Conservation (phyloP, 441 rosid genomes). For the Manihot esculenta region DNA sequence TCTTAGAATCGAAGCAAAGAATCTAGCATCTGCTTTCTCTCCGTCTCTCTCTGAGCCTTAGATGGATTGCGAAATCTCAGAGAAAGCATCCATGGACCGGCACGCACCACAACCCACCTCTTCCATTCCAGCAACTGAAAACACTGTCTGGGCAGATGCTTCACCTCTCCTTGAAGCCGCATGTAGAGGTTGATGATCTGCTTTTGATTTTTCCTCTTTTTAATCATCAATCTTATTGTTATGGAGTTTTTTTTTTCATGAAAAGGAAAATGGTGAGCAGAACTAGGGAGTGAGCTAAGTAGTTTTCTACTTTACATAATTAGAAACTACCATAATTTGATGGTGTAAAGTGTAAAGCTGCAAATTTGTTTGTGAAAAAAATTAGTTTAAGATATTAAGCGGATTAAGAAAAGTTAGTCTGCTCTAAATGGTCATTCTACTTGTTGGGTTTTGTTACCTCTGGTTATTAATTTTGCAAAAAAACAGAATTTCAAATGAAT, state of each 20-base stretch:
- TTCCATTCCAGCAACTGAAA: slow-evolving; percentile 63
- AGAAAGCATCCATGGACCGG: slow-evolving; percentile 39
- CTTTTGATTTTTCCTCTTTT: background rate
- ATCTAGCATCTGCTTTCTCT: background rate
- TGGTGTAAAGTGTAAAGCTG: background rate
- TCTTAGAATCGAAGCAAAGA: too few relatives aligned
- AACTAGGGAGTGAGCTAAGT: background rate
- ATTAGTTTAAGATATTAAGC: background rate
- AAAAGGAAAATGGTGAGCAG: background rate
- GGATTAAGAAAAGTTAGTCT: background rate
- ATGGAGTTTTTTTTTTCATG: background rate
- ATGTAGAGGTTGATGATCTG: slow-evolving; percentile 50
- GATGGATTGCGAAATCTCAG: slow-evolving; percentile 22
- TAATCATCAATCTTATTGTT: slow-evolving; percentile 4
- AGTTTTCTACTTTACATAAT: background rate
- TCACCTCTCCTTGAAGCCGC: slow-evolving; percentile 79
- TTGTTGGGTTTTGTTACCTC: background rate
- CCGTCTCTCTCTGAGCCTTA: slow-evolving; percentile 1
- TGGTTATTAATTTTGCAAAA: too few relatives aligned
- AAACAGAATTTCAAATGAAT: too few relatives aligned
- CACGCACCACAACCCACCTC: slow-evolving; percentile 36
- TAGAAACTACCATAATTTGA: background rate
- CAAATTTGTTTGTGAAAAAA: background rate
- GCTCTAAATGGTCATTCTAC: background rate
- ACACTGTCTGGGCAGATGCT: slow-evolving; percentile 86